Base-by-base conservation (phyloP, 2,329 filamentous ascomycete genomes). In the Talaromyces pinophilus region DNA sequence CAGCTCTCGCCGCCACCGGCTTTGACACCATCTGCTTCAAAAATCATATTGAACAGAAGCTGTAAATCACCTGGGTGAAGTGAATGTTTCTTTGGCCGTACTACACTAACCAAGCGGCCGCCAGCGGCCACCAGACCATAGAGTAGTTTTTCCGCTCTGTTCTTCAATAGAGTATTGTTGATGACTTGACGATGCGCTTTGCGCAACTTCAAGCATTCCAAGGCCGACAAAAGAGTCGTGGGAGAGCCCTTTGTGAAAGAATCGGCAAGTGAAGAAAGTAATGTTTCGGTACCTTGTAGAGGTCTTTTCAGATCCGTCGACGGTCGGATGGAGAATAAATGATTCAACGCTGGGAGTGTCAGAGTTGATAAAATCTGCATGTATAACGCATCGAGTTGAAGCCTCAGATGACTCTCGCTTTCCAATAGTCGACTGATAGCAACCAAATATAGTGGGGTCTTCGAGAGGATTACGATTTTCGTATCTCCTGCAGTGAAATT, bases 21-120 rank as follows among this genome's bases (percentile, higher is more conserved):
- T 76, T 95, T 94, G 75, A 99, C 90, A 52, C 92, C 91, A 59
- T 92, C 92, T 1, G 94, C 95, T 80, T 96, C 93, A 73, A 99
- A 99, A 1, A 99, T 87, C 96, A 99, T 99, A 75, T 98, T 98
- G 84, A 99, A 99, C 68, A 99, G 93, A 55, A 99, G 86, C 74
- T 97, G 94, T 28, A 99, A 84, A 76, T 99, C 95, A 69, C 93
- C 94, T 0, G 96, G 95, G 72, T 99, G 96, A 2, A 99, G 84
- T 0, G 93, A 97, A 78, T 99, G 95, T 66, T 95, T 92, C 71
- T 96, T 93, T 5, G 96, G 96, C 44, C 95, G 86, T 17, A 98
- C 91, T 44, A 99, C 96, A 75, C 93, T 97, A 70, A 99, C 95
- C 5, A 99, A 88, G 73, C 91, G 90, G 5, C 93, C 94, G 13